Base-by-base conservation (phyloP, 2,329 filamentous ascomycete genomes). In the Cadophora gregata region DNA sequence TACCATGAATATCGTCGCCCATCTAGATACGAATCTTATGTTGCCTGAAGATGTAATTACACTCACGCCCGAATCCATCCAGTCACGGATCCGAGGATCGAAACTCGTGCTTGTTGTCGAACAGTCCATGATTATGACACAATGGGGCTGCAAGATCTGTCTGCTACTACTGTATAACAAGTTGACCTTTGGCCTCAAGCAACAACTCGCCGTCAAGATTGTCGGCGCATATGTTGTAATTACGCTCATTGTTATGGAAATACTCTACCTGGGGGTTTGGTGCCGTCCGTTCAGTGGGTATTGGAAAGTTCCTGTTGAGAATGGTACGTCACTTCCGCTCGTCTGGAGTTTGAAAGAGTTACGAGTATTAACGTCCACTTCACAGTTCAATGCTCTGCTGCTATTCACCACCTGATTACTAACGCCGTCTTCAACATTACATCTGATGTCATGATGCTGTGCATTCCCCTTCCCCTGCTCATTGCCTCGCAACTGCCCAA, bases 61-160 rank as follows among this genome's bases (percentile, higher is more conserved):
- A 3, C 77, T 89, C 58, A 86, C 86, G 0, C 79, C 82, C 0
- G 68, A 78, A 0, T 70, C 69, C 1, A 75, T 75, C 42, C 63
- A 58, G 50, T 70, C 67, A 10, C 68, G 75, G 25, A 71, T 74
- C 38, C 67, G 63, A 45, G 88, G 87, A 12, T 88, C 85, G 55
- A 90, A 90, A 80, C 83, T 87, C 79, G 86, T 89, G 0, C 79
- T 89, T 45, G 83, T 88, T 9, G 84, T 86, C 2, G 87, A 90
- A 70, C 81, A 89, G 76, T 83, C 84, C 72, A 90, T 91, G 79
- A 79, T 89, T 21, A 79, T 87, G 62, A 82, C 84, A 10, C 84
- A 85, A 33, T 88, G 85, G 83, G 76, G 79, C 0, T 80, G 87
- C 69, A 89, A 89, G 74, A 76, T 79, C 9, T 88, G 86, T 71